Evolutionary conservation across 345 rosid species (phyloP).

Genomic region (Gossypium anomalum): DNA sequence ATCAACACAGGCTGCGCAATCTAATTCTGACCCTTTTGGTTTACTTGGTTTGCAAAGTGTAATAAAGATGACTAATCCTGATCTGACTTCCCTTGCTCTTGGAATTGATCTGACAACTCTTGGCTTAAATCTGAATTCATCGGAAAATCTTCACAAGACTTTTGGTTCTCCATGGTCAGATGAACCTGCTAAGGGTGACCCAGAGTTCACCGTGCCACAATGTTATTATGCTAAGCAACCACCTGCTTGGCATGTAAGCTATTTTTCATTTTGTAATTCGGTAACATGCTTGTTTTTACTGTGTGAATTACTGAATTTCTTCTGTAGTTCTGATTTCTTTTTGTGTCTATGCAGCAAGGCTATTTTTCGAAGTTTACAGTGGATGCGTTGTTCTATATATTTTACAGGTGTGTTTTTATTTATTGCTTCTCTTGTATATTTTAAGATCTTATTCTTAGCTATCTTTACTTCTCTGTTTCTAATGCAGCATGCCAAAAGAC

Average conservation of each 20-base stretch:
- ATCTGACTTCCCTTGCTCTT: slow-evolving; percentile 71
- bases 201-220: slow-evolving; percentile 82
- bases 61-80: slow-evolving; percentile 74
- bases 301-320: background rate
- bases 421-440: background rate
- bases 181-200: slow-evolving; percentile 91
- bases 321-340: slow-evolving; percentile 10
- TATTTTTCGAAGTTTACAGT: slow-evolving; percentile 67
- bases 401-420: slow-evolving; percentile 63
- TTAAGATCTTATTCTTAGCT: slow-evolving; percentile 4
- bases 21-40: slow-evolving; percentile 76
- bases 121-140: slow-evolving; percentile 84
- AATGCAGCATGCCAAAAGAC: slow-evolving; percentile 93
- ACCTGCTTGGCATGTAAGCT: slow-evolving; percentile 67
- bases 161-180: slow-evolving; percentile 98
- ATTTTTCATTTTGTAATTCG: background rate
- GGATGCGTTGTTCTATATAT: slow-evolving; percentile 75
- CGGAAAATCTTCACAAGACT: slow-evolving; percentile 88
- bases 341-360: slow-evolving; percentile 58
- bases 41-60: slow-evolving; percentile 79
- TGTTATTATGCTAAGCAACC: slow-evolving; percentile 89
- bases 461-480: slow-evolving; percentile 9
- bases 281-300: background rate
- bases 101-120: slow-evolving; percentile 94
- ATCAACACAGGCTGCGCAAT: slow-evolving; percentile 52